These are phyloP conservation scores for Fusarium incarnatum DNA, from an alignment of 2,329 filamentous ascomycete genomes.

Conservation along the genomic window DNA sequence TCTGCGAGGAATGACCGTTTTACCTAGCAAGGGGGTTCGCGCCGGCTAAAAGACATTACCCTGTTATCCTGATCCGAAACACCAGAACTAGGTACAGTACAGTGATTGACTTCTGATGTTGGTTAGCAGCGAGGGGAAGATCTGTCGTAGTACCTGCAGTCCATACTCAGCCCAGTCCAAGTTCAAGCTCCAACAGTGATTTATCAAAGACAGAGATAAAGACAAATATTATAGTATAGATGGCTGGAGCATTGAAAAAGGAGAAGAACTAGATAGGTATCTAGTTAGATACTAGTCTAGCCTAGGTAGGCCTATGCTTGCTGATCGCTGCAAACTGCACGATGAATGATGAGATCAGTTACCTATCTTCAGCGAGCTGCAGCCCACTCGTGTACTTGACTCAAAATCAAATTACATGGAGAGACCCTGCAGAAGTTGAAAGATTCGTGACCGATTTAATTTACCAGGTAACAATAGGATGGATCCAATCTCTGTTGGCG, in stretches of 20 bases:
- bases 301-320: background rate
- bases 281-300: background rate
- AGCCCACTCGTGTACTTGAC: background rate
- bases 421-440: conserved; percentile 18
- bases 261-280: background rate
- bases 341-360: background rate
- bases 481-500: background rate
- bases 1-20: conserved; percentile 11
- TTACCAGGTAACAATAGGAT: background rate
- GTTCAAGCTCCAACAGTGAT: conserved; percentile 1
- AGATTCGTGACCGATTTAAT: background rate
- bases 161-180: background rate
- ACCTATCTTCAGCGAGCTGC: conserved; percentile 7
- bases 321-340: conserved; percentile 9
- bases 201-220: background rate
- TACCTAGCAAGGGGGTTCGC: conserved; percentile 28
- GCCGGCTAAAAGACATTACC: conserved; percentile 34
- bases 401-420: conserved; percentile 12
- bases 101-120: background rate
- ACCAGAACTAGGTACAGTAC: conserved; percentile 4
- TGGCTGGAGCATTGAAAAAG: background rate
- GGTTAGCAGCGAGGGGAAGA: background rate
- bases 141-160: background rate
- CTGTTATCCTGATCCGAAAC: conserved; percentile 16
- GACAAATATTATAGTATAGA: background rate